phyloP scores from a whole-genome alignment of 768 basidiomycete species.

The Termitomyces bulborhizus region DNA sequence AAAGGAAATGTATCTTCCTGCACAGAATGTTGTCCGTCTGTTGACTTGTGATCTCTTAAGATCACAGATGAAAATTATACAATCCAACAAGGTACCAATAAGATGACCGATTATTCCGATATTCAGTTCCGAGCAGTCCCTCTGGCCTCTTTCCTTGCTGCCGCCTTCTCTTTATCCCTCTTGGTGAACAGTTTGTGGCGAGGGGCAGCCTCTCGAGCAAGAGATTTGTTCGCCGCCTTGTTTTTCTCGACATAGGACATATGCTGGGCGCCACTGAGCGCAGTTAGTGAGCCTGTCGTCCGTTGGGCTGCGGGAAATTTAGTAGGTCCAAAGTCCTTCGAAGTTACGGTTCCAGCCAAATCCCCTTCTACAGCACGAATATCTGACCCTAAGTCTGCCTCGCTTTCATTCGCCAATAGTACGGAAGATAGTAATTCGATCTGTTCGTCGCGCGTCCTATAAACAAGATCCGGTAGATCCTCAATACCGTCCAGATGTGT shows the following conservation, averaged over 20 bases:
- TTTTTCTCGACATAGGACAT: slow-evolving; percentile 94
- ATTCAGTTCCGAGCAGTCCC: slow-evolving; percentile 15
- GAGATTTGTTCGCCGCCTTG: slow-evolving; percentile 81
- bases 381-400: slow-evolving; percentile 83
- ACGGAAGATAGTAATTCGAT: slow-evolving; percentile 95
- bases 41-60: not conserved
- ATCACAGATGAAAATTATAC: slow-evolving; percentile 4
- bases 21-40: too few relatives aligned
- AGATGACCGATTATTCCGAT: slow-evolving; percentile 12
- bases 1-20: not conserved
- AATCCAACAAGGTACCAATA: slow-evolving; percentile 3
- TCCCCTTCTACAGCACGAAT: slow-evolving; percentile 81
- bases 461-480: slow-evolving; percentile 81
- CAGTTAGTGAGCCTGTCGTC: slow-evolving; percentile 75
- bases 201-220: slow-evolving; percentile 47
- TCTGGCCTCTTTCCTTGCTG: slow-evolving; percentile 39
- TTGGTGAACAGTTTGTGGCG: slow-evolving; percentile 81
- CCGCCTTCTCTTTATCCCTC: slow-evolving; percentile 71
- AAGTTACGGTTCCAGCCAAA: slow-evolving; percentile 78
- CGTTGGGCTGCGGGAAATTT: slow-evolving; percentile 67
- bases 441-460: slow-evolving; percentile 86
- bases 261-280: slow-evolving; percentile 83
- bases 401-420: slow-evolving; percentile 83
- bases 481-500: slow-evolving; percentile 94
- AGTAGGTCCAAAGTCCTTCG: slow-evolving; percentile 79